Base-by-base conservation (phyloP, 345 rosid genomes). In the Arabis hirsuta region DNA sequence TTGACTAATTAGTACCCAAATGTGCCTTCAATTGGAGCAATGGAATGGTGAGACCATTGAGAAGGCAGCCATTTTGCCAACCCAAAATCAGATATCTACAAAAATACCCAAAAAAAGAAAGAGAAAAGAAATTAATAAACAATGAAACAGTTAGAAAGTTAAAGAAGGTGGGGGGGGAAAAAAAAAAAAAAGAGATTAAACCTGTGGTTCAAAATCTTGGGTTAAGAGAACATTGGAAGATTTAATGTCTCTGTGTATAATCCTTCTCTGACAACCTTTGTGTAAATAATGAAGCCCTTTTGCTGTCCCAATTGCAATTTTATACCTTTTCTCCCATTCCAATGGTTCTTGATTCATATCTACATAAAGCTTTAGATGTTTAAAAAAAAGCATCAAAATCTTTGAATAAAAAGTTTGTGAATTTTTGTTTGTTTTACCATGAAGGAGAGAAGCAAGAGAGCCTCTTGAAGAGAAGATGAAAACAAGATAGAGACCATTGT, bases 31-130 rank as follows among this genome's bases (percentile, higher is more conserved):
- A 95, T 95, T 16, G 97, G 99, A 69, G 88, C 96, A 71, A 91
- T 91, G 41, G 99, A 95, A 81, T 95, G 99, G 76, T 95, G 99
- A 81, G 91, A 82, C 97, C 97, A 95, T 72, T 91, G 94, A 57
- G 99, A 88, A 61, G 99, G 97, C 71, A 95, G 87, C 99, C 97
- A 95, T 76, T 95, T 95, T 67, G 99, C 99, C 50, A 91, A 81
- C 9, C 99, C 97, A 74, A 95, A 95, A 84, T 95, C 96, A 54
- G 99, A 91, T 62, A 95, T 95, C 97, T 91, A 67, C 54, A 64
- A 54, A 64, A 54, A 31, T 6, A 41, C 55, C 14, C 12, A 47
- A 43, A 12, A 0, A 45, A 13, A 52, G 43, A 4, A 46, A 11
- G 42, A 11, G 6, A 27, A 46, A 52, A 9, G 38, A 47, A 7